Conservation (phyloP, 768 basidiomycete genomes). For the Leccinum disarticulatum region DNA sequence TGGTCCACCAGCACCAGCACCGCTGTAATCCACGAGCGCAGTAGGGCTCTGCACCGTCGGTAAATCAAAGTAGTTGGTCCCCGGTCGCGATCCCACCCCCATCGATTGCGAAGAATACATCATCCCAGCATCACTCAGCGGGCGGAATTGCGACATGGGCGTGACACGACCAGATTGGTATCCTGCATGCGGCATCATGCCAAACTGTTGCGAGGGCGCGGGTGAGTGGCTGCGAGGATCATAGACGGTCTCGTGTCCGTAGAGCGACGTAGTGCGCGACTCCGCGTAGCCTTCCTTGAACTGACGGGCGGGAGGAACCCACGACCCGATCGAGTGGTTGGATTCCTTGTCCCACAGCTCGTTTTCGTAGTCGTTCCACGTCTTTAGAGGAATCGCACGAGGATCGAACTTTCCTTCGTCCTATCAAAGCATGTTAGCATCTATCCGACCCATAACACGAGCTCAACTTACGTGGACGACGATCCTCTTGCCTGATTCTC, state of each 20-base stretch:
- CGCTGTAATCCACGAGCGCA: conserved; percentile 38
- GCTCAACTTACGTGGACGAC: conserved; percentile 77
- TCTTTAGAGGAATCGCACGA: conserved; percentile 88
- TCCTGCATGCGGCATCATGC: conserved; percentile 56
- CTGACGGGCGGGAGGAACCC: conserved; percentile 76
- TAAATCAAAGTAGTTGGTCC: conserved; percentile 77
- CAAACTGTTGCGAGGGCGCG: conserved; percentile 61
- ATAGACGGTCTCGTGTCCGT: conserved; percentile 86
- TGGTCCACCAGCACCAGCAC: conserved; percentile 43
- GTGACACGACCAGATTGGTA: conserved; percentile 80
- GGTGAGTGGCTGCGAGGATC: conserved; percentile 76
- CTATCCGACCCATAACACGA: neutral
- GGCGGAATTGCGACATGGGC: conserved; percentile 49
- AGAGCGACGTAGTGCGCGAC: conserved; percentile 75
- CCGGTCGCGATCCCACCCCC: conserved; percentile 65
- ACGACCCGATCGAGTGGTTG: conserved; percentile 92
- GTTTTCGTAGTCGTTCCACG: conserved; percentile 96
- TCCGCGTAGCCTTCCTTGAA: conserved; percentile 76
- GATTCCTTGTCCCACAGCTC: conserved; percentile 98
- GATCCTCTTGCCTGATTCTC: conserved; percentile 94
- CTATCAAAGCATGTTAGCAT: conserved; percentile 38
- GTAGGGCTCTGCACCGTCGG: conserved; percentile 53
- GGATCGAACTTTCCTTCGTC: conserved; percentile 99
- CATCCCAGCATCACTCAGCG: conserved; percentile 34
- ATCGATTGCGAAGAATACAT: conserved; percentile 63